phyloP scores from a whole-genome alignment of 345 rosid species.

The Raphanus sativus region DNA sequence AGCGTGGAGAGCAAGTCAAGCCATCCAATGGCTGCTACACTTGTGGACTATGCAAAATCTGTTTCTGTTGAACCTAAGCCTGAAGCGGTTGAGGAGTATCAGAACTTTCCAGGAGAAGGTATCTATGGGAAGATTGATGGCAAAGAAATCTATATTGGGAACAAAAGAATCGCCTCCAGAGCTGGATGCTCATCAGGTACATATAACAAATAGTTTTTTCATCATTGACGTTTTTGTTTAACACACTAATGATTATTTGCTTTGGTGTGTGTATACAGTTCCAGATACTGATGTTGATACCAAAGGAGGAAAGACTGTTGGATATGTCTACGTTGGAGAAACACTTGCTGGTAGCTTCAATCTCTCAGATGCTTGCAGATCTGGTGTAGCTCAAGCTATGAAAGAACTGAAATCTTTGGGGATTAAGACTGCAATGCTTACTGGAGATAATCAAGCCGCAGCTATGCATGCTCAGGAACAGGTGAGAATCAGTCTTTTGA shows the following conservation, averaged over 20 bases:
- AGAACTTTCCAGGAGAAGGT: conserved; percentile 90
- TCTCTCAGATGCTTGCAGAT: conserved; percentile 77
- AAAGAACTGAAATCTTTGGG: conserved; percentile 53
- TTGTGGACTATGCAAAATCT: conserved; percentile 64
- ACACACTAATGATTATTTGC: conserved; percentile 14
- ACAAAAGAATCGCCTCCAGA: conserved; percentile 60
- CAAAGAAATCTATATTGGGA: conserved; percentile 64
- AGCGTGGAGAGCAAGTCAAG: conserved; percentile 89
- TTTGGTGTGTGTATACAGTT: conserved; percentile 39
- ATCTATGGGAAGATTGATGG: conserved; percentile 76
- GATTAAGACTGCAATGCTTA: conserved; percentile 71
- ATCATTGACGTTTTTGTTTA: background rate
- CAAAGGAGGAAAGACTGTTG: conserved; percentile 57
- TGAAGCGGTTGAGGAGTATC: conserved; percentile 63
- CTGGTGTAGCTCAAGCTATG: conserved; percentile 68
- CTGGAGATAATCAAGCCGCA: conserved; percentile 71
- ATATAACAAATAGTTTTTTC: background rate
- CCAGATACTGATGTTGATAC: conserved; percentile 36
- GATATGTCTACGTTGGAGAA: conserved; percentile 59
- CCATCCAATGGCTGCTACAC: conserved; percentile 86
- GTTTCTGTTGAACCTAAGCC: conserved; percentile 68
- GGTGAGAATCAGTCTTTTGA: conserved; percentile 42
- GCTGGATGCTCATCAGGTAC: conserved; percentile 65
- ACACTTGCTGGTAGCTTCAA: conserved; percentile 52
- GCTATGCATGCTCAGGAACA: conserved; percentile 77